Base-by-base conservation (phyloP, 352 stramenopile species). In the Pythium oligandrum region DNA sequence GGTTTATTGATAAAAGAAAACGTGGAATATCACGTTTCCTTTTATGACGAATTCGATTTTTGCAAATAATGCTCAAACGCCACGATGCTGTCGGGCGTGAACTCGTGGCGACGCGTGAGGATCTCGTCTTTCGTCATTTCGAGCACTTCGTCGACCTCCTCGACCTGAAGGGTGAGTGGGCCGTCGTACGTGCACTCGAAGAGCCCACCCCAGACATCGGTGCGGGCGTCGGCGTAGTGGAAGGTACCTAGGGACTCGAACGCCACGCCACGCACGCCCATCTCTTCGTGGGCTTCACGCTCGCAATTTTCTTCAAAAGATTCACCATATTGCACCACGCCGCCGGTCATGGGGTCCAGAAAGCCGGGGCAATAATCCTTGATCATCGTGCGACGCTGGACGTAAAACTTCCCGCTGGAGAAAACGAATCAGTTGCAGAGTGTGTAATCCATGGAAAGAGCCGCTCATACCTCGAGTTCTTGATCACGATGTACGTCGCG, bases 321-420 rank as follows among this genome's bases (percentile, higher is more conserved):
- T 55, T 96, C 86, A 33, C 68, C 82, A 53, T 75, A 80, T 57
- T 90, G 78, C 36, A 94, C 81, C 34, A 93, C 85, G 9, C 86
- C 86, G 9, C 86, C 85, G 1, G 85, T 73, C 75, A 92, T 86
- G 5, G 83, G 79, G 50, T 96, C 85, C 35, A 93, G 70, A 51
- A 85, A 86, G 0, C 85, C 85, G 0, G 86, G 81, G 53, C 86
- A 95, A 51, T 94, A 95, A 60, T 96, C 86, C 67, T 96, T 95
- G 63, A 87, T 84, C 70, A 88, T 83, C 35, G 83, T 94, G 44
- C 86, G 81, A 0, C 78, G 75, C 59, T 96, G 86, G 40, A 96
- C 85, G 53, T 86, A 78, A 43, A 85, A 95, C 44, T 89, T 71
- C 43, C 81, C 84, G 45, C 83, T 93, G 46, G 0, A 26, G n/a